Percentiles rank a stretch among this genome's conserved stretches.
Evolutionary conservation across 2,329 filamentous ascomycete species (phyloP).

Genomic region (Aphanocladium album): DNA sequence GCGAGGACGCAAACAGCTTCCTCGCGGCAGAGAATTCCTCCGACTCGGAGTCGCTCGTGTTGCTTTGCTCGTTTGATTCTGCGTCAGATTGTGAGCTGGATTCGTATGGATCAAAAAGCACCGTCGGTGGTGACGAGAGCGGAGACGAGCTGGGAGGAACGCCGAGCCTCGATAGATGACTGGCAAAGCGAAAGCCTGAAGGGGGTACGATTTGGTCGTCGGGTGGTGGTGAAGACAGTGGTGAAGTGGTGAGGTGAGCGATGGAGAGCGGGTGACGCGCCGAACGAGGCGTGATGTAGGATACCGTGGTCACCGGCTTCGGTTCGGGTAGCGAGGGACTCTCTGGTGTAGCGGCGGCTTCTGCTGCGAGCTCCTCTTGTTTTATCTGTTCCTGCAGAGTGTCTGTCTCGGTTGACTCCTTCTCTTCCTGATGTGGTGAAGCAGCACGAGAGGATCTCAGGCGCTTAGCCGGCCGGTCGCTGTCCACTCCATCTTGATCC

Average conservation of each 20-base stretch:
- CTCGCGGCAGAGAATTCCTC: slow-evolving; percentile 39
- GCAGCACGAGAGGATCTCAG: not conserved
- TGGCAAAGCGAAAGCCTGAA: slow-evolving; percentile 20
- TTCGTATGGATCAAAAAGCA: slow-evolving; percentile 48
- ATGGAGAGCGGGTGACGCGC: slow-evolving; percentile 15
- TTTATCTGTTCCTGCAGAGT: not conserved
- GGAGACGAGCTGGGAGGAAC: slow-evolving; percentile 44
- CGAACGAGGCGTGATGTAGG: slow-evolving; percentile 14
- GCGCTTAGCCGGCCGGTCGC: slow-evolving; percentile 14
- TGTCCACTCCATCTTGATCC: slow-evolving; percentile 15
- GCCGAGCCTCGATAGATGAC: slow-evolving; percentile 17
- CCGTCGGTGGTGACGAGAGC: slow-evolving; percentile 51
- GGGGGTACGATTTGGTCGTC: slow-evolving; percentile 26
- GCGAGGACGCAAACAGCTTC: slow-evolving; percentile 35
- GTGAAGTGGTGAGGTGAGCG: slow-evolving; percentile 26
- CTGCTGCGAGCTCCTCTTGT: not conserved
- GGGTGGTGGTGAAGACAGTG: slow-evolving; percentile 33
- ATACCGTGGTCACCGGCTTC: slow-evolving; percentile 12
- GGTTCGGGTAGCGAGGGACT: slow-evolving; percentile 9
- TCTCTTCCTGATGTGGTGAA: not conserved
- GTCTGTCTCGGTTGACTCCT: not conserved
- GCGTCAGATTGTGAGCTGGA: slow-evolving; percentile 31
- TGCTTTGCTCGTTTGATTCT: slow-evolving; percentile 31
- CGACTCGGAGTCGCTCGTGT: slow-evolving; percentile 38
- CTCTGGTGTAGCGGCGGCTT: not conserved